Conservation (phyloP, 441 rosid species). For the Gossypium trilobum region DNA sequence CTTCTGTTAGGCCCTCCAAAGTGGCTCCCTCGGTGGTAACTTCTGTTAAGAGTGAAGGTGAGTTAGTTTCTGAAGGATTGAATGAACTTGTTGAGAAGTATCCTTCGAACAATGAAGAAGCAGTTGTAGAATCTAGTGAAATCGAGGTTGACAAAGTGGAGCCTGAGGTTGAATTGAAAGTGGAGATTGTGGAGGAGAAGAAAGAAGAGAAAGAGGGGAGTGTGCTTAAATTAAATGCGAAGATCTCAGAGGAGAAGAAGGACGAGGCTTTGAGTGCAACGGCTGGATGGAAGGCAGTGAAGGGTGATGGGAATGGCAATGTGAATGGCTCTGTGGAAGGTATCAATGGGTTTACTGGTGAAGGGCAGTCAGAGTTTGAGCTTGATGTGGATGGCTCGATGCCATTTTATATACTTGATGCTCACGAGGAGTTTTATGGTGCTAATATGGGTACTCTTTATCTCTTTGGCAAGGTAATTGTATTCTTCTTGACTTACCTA, state of each 20-base stretch:
- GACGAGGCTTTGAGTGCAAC: constrained; percentile 67
- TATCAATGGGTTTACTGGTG: constrained; percentile 23
- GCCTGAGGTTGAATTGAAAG: constrained; percentile 14
- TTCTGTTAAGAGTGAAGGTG: constrained; percentile 28
- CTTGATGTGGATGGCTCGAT: constrained; percentile 59
- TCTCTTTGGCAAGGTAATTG: constrained; percentile 82
- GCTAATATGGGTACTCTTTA: constrained; percentile 67
- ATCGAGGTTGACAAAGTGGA: constrained; percentile 16
- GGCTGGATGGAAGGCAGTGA: constrained; percentile 75
- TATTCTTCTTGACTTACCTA: not conserved
- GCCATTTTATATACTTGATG: constrained; percentile 70
- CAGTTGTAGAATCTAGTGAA: constrained; percentile 20
- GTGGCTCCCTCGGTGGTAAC: constrained; percentile 6
- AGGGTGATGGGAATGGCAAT: constrained; percentile 30
- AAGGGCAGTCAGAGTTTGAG: constrained; percentile 55
- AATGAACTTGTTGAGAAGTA: constrained; percentile 19
- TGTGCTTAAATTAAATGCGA: constrained; percentile 55
- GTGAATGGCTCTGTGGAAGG: constrained; percentile 22
- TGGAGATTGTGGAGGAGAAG: constrained; percentile 21
- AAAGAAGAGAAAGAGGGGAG: constrained; percentile 20
- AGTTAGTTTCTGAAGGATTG: constrained; percentile 5
- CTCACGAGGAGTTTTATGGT: constrained; percentile 76
- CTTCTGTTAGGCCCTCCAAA: not conserved
- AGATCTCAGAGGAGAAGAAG: constrained; percentile 41
- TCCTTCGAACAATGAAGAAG: constrained; percentile 11